Base-by-base conservation (phyloP, 306 rosid genomes). In the Styphnolobium japonicum region DNA sequence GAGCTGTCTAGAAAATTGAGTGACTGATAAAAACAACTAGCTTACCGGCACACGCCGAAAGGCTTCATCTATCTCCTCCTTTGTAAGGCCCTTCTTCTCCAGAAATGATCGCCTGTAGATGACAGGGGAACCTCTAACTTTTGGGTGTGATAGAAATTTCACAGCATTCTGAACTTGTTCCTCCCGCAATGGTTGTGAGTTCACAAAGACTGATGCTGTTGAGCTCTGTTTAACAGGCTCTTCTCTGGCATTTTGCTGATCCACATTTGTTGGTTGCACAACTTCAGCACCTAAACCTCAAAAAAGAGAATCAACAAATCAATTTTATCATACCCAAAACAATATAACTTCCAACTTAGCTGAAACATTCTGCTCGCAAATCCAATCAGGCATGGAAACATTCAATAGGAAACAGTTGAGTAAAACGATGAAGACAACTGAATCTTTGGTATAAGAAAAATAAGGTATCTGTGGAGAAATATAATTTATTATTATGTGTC, bases 31-130 rank as follows among this genome's bases (percentile, higher is more conserved):
- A 34, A 73, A 23, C 6, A 42, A 46, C 51, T 82, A 37, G 81
- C 96, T 85, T 80, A 95, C 98, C 14, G 99, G 99, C 68, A 89
- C 99, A 66, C 87, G 97, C 33, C 56, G 93, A 84, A 95, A 95
- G 29, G 99, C 97, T 84, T 95, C 99, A 66, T 95, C 99, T 58
- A 95, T 95, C 97, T 95, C 99, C 79, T 95, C 99, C 85, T 88
- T 95, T 2, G 99, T 87, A 19, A 95, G 98, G 70, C 97, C 98
- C 86, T 95, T 95, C 87, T 87, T 90, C 84, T 95, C 98, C 55
- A 95, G 85, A 86, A 95, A 95, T 52, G 99, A 95, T 52, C 97
- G 85, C 83, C 99, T 85, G 48, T 87, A 93, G 23, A 95, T 73
- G 37, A 95, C 91, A 2, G 98, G 99, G 71, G 98, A 95, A 22